Conservation (phyloP, 2,329 filamentous ascomycete genomes). For the Xylariaceae sp. region DNA sequence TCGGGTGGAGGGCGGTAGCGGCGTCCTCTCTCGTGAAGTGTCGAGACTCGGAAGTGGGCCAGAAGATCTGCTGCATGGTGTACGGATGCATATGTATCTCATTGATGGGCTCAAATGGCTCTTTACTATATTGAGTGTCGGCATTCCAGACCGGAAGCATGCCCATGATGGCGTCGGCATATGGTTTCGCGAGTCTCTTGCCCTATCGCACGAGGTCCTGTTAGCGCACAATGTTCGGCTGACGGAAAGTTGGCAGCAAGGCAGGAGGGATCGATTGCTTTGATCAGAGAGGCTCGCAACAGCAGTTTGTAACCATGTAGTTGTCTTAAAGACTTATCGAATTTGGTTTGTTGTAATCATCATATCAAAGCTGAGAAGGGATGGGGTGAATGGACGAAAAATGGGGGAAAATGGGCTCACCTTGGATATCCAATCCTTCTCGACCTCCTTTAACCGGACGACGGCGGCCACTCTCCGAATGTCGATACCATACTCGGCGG, state of each 20-base stretch:
- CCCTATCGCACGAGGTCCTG: constrained; percentile 45
- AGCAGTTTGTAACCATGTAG: constrained; percentile 76
- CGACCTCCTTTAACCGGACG: constrained; percentile 77
- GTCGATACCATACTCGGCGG: constrained; percentile 71
- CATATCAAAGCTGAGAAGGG: constrained; percentile 33
- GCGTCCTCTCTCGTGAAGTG: constrained; percentile 61
- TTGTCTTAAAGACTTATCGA: constrained; percentile 99
- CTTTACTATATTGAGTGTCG: constrained; percentile 43
- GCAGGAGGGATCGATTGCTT: constrained; percentile 16
- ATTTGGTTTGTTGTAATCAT: constrained; percentile 63
- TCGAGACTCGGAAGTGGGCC: constrained; percentile 58
- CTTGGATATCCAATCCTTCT: constrained; percentile 69
- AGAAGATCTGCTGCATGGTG: constrained; percentile 60
- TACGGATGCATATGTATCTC: constrained; percentile 58
- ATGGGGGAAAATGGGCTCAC: constrained; percentile 51
- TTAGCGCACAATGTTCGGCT: constrained; percentile 17
- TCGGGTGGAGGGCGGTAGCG: constrained; percentile 57
- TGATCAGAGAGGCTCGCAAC: constrained; percentile 70
- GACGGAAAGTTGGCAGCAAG: constrained; percentile 14
- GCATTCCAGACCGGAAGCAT: constrained; percentile 74
- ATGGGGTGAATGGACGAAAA: neutral
- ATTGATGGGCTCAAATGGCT: constrained; percentile 56
- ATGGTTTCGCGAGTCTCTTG: constrained; percentile 70
- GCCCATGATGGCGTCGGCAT: constrained; percentile 65
- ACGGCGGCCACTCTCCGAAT: constrained; percentile 81